Evolutionary conservation across 257 asterid genomes (phyloP).

Genomic region (Penstemon newberryi): DNA sequence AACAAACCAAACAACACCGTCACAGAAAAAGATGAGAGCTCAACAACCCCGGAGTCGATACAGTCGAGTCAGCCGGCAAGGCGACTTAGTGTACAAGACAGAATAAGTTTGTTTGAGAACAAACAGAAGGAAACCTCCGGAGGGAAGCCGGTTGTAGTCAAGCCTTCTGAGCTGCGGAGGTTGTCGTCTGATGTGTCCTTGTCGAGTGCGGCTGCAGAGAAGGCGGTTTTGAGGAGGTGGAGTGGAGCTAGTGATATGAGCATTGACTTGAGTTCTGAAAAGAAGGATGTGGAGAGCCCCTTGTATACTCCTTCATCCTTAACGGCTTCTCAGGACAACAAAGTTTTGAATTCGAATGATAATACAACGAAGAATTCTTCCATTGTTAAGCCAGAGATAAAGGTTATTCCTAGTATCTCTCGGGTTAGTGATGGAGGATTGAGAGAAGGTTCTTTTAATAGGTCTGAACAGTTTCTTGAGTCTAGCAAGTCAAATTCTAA

Average conservation of each 20-base stretch:
- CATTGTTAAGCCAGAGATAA: slow-evolving; percentile 41
- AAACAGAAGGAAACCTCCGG: slow-evolving; percentile 86
- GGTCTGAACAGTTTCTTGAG: slow-evolving; percentile 38
- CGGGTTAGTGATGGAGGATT: slow-evolving; percentile 33
- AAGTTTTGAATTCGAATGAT: slow-evolving; percentile 30
- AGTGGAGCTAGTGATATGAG: slow-evolving; percentile 95
- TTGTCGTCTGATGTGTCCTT: slow-evolving; percentile 67
- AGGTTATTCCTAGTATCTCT: slow-evolving; percentile 36
- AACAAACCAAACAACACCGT: slow-evolving; percentile 20
- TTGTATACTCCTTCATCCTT: slow-evolving; percentile 52
- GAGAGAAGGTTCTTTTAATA: slow-evolving; percentile 41
- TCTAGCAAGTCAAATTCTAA: slow-evolving; percentile 37
- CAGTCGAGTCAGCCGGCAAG: slow-evolving; percentile 54
- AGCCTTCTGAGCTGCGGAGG: slow-evolving; percentile 71
- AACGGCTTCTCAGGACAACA: slow-evolving; percentile 45
- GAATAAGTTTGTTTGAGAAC: slow-evolving; percentile 81
- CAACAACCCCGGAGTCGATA: slow-evolving; percentile 36
- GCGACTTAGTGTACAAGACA: slow-evolving; percentile 90
- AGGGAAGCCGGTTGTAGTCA: slow-evolving; percentile 57
- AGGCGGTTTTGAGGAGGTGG: slow-evolving; percentile 82
- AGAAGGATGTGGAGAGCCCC: slow-evolving; percentile 66
- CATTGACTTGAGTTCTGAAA: slow-evolving; percentile 76
- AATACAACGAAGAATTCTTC: slow-evolving; percentile 35
- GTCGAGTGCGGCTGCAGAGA: slow-evolving; percentile 51
- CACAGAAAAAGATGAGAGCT: slow-evolving; percentile 39